Evolutionary conservation across 2,329 filamentous ascomycete species (phyloP).

Genomic region (Ceratocystis alfenasii): DNA sequence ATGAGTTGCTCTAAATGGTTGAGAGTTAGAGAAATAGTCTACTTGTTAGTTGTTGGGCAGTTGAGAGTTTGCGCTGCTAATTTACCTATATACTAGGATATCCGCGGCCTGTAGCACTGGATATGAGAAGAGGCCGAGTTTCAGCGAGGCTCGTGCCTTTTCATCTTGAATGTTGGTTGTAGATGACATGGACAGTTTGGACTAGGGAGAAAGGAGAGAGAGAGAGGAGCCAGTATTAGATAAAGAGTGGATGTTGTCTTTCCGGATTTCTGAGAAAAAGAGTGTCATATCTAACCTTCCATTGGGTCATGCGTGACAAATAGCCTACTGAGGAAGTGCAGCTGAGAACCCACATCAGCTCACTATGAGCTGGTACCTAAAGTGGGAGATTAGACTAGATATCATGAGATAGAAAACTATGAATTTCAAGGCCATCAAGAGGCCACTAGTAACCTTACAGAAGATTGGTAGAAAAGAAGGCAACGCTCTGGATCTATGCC

Average conservation of each 20-base stretch:
- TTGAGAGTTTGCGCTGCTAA: not conserved
- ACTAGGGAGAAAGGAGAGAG: slow-evolving; percentile 36
- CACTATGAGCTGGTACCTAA: slow-evolving; percentile 64
- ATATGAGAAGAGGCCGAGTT: slow-evolving; percentile 88
- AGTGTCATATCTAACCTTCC: slow-evolving; percentile 55
- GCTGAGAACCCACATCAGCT: slow-evolving; percentile 94
- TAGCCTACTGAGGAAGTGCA: slow-evolving; percentile 88
- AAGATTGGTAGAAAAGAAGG: slow-evolving; percentile 71
- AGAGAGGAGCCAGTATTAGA: not conserved
- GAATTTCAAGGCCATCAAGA: not conserved
- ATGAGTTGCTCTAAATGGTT: slow-evolving; percentile 60
- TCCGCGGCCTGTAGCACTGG: slow-evolving; percentile 93
- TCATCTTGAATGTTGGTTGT: slow-evolving; percentile 47
- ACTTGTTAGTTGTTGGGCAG: not conserved
- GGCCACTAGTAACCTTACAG: slow-evolving; percentile 35
- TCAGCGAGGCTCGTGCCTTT: slow-evolving; percentile 49
- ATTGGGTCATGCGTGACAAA: slow-evolving; percentile 96
- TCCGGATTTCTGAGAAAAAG: too few relatives aligned
- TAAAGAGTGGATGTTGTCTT: not conserved
- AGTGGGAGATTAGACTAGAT: not conserved
- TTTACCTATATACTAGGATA: slow-evolving; percentile 68
- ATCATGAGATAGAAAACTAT: not conserved
- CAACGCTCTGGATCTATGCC: slow-evolving; percentile 68
- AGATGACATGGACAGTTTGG: slow-evolving; percentile 56
- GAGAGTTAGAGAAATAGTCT: slow-evolving; percentile 12